Base-by-base conservation (phyloP, 2,329 filamentous ascomycete species). In the Trichoderma citrinoviride region DNA sequence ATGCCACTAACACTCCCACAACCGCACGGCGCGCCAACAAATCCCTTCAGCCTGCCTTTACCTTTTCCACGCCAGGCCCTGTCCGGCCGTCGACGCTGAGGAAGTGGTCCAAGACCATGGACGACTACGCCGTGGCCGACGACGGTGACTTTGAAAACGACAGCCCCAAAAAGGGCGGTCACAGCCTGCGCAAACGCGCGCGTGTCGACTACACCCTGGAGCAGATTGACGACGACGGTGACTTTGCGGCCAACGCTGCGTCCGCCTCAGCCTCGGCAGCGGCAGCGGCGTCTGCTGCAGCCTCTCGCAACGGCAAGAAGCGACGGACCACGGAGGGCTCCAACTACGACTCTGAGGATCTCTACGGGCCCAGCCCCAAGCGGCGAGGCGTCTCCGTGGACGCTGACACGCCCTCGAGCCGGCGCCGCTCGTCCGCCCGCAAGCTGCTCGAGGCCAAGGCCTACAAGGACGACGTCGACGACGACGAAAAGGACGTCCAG, bases 141-240 rank as follows among this genome's bases (percentile, higher is more conserved):
- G 78, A 75, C 15, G n/a, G n/a, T n/a, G 78, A 79, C n/a, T 81
- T 81, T 50, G 82, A 84, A 23, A 76, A 78, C 43, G 77, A 81
- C 68, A 81, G 79, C 65, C 85, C 81, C 60, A 80, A 77, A 61
- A 87, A 87, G 72, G 84, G 85, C 60, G 84, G 85, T 55, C 85
- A 86, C 74, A 85, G 83, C 40, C 79, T 87, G 33, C 80, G 85
- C 68, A 85, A 83, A 73, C 80, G 84, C 61, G 77, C 82, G 58
- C 83, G 83, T 65, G 79, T 87, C 67, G 84, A 87, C 73, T 87
- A 87, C 77, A 83, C 82, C 40, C 78, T 81, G 70, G 80, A 82
- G 70, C 82, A 84, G 68, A 79, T 82, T 67, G 79, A 81, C 62
- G 82, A 85, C 66, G 83, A 85, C 49, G 73, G 73, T 47, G 62